Evolutionary conservation across 352 stramenopile genomes (phyloP), one percentile per base, ranked within the genome.

Genomic region (Globisporangium nunn): DNA sequence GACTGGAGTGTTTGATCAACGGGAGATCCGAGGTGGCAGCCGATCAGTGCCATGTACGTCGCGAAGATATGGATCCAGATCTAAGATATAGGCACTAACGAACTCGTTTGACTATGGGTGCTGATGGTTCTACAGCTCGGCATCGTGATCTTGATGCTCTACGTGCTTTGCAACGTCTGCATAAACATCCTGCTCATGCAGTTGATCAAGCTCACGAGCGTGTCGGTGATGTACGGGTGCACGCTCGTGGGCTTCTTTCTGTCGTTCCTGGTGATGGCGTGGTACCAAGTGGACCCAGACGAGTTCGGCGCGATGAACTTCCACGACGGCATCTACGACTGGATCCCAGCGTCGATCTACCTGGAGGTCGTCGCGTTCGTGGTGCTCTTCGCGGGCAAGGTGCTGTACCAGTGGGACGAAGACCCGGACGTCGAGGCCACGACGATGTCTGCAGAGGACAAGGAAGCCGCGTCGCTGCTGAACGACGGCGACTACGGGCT

Each of bases 361-460:
- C 67, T 89, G 47, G 81, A 91, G 43, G 78, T 88, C 15, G 68
- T 91, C 41, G 75, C 80, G 7, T 93, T 88, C 61, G 23, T 81
- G 17, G 72, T 79, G 14, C 77, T 91, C 30, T 71, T 89, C 50
- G 70, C 71, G 6, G 81, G 81, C 28, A 89, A 89, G 53, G 60
- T 85, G 12, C 64, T 94, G 40, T 93, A 84, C 59, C 81, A 91
- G 52, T 95, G 82, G 85, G 79, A 95, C 45, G 61, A 76, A 3
- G 78, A 90, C 62, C 81, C 78, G 48, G 78, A 87, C 17, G 79
- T 87, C 35, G 77, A 93, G 64, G 82, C 82, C 29, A 93, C 81
- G 29, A 95, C 85, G 30, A 76, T 75, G 49, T 93, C 82, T 12
- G 85, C 82, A 10, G 85, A 91, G 45, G 85, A 95, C 55, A 94